Percentiles rank a stretch among this genome's conserved stretches.
These are phyloP conservation scores for Pleurostoma richardsiae DNA, from an alignment of 2,329 filamentous ascomycete genomes.

Conservation along the genomic window DNA sequence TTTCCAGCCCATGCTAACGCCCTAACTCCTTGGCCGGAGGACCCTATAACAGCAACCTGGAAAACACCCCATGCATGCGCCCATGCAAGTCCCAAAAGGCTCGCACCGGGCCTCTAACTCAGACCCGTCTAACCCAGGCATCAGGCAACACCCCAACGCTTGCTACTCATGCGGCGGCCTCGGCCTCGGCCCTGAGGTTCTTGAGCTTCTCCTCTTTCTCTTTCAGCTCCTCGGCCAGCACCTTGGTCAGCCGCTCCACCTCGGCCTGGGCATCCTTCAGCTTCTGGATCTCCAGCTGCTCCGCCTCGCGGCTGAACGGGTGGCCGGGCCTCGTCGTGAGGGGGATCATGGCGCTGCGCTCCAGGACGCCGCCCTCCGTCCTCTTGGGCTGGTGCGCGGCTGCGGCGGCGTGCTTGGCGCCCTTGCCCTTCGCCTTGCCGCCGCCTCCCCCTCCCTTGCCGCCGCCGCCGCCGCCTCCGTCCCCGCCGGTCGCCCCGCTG, in stretches of 20 bases:
- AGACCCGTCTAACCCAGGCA: no score
- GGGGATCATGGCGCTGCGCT: constrained; percentile 72
- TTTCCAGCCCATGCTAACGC: no score
- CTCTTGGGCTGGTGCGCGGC: constrained; percentile 22
- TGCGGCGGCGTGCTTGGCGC: constrained; percentile 33
- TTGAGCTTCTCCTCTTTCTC: constrained; percentile 59
- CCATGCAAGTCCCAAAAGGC: no score
- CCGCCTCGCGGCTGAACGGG: constrained; percentile 69
- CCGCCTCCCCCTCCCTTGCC: constrained; percentile 54
- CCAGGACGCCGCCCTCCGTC: constrained; percentile 48
- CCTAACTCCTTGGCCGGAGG: no score
- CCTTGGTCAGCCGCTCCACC: constrained; percentile 55
- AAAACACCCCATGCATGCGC: no score
- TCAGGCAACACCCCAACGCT: no score
- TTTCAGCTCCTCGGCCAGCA: constrained; percentile 56
- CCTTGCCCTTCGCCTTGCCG: constrained; percentile 42
- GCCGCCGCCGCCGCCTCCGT: constrained; percentile 25
- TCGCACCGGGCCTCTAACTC: no score
- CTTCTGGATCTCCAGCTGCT: constrained; percentile 56
- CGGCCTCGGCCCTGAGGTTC: constrained; percentile 52
- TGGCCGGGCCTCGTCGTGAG: constrained; percentile 59
- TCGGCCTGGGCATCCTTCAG: constrained; percentile 59
- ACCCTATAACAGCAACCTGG: no score
- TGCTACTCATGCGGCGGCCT: constrained; percentile 16
- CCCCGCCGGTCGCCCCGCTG: constrained; percentile 45